Evolutionary conservation across 106 monocot genomes (phyloP).

Genomic region (Platanthera guangdongensis): DNA sequence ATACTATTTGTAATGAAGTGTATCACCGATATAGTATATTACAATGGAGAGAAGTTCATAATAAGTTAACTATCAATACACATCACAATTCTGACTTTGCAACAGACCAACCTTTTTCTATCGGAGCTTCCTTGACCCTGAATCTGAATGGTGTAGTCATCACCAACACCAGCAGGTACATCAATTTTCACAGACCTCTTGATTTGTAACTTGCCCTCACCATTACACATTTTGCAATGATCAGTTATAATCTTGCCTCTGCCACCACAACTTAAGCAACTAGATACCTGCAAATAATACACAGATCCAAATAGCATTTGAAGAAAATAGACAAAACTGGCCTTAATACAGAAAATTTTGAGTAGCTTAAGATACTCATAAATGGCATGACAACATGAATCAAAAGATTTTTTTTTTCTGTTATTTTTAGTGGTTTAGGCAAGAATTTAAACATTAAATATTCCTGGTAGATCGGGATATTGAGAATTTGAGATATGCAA

Average conservation of each 20-base stretch:
- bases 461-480: no score
- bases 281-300: constrained; percentile 56
- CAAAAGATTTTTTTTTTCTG: no score
- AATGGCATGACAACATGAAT: not conserved
- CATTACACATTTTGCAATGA: constrained; percentile 58
- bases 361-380: not conserved
- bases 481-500: no score
- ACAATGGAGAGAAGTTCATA: not conserved
- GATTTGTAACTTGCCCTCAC: constrained; percentile 54
- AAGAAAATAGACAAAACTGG: not conserved
- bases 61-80: not conserved
- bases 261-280: constrained; percentile 75
- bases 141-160: constrained; percentile 70
- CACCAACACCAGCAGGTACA: constrained; percentile 77
- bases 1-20: not conserved
- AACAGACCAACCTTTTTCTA: constrained; percentile 38
- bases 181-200: constrained; percentile 40
- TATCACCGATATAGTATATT: not conserved
- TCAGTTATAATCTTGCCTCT: constrained; percentile 68
- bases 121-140: constrained; percentile 76
- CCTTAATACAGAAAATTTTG: not conserved
- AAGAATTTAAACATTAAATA: no score
- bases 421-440: no score
- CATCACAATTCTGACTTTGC: not conserved
- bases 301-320: not conserved